These are phyloP conservation scores for Selaginella moellendorffii DNA, from an alignment of 75 land plant genomes.

Conservation along the genomic window DNA sequence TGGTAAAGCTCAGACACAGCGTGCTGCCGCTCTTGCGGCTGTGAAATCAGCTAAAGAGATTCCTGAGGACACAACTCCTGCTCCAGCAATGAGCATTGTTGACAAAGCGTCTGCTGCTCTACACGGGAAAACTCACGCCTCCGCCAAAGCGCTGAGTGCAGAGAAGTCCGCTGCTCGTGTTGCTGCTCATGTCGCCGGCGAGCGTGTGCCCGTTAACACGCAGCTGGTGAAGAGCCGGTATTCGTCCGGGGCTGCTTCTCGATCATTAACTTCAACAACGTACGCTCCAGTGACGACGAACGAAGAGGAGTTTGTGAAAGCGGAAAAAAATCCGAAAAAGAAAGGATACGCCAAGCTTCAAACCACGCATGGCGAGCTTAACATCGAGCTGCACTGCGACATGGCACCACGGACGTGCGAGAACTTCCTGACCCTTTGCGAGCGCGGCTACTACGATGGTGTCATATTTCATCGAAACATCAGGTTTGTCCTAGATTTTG, in stretches of 20 bases:
- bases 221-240: constrained; percentile 25
- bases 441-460: neutral
- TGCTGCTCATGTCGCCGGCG: constrained; percentile 85
- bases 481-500: neutral
- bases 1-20: constrained; percentile 59
- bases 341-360: constrained; percentile 29
- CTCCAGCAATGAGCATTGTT: constrained; percentile 50
- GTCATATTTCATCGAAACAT: constrained; percentile 1
- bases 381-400: constrained; percentile 9
- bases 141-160: constrained; percentile 59
- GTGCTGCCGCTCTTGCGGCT: constrained; percentile 76
- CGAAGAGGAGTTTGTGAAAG: neutral
- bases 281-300: constrained; percentile 5
- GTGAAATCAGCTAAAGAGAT: constrained; percentile 45
- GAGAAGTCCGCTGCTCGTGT: constrained; percentile 86
- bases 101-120: constrained; percentile 96
- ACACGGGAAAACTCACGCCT: constrained; percentile 82
- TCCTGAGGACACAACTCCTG: neutral
- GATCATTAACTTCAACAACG: constrained; percentile 6
- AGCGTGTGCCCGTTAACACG: constrained; percentile 67
- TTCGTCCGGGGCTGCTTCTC: neutral
- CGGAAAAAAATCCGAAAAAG: constrained; percentile 13
- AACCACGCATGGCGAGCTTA: constrained; percentile 72
- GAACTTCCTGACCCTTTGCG: neutral
- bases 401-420: neutral